These are phyloP conservation scores for Collybia nuda DNA, from an alignment of 768 basidiomycete genomes.

Conservation along the genomic window DNA sequence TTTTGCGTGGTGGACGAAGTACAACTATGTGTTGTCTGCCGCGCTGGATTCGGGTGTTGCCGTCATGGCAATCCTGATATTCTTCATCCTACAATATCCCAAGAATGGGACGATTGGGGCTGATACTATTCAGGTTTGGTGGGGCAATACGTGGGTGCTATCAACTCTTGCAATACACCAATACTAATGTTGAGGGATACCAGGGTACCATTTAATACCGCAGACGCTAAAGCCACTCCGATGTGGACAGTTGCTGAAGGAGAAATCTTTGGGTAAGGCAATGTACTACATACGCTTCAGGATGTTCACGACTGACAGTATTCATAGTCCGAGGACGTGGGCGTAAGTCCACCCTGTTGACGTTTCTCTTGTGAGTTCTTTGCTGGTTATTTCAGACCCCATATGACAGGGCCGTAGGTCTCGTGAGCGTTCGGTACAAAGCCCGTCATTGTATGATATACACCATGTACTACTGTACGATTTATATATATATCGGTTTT, in stretches of 20 bases:
- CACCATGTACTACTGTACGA: too few relatives aligned
- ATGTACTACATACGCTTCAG: neutral
- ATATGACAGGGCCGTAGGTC: too few relatives aligned
- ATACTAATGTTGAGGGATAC: constrained; percentile 1
- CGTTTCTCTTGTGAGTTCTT: too few relatives aligned
- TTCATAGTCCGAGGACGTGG: constrained; percentile 17
- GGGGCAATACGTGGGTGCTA: constrained; percentile 60
- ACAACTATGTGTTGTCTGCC: constrained; percentile 67
- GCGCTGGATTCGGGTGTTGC: constrained; percentile 70
- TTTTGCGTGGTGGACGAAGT: constrained; percentile 72
- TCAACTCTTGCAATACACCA: constrained; percentile 1
- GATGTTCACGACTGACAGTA: neutral
- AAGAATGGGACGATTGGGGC: constrained; percentile 56
- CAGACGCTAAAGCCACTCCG: constrained; percentile 38
- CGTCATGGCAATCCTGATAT: constrained; percentile 40
- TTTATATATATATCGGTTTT: too few relatives aligned
- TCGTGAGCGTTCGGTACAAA: too few relatives aligned
- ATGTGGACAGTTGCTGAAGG: constrained; percentile 27
- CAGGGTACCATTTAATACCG: constrained; percentile 38
- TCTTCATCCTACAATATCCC: constrained; percentile 68
- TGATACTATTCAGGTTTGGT: constrained; percentile 58
- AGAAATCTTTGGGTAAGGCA: constrained; percentile 30
- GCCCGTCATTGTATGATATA: too few relatives aligned
- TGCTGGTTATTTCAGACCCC: constrained; percentile 8
- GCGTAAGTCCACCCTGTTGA: neutral